These are phyloP conservation scores for Spergularia azorica DNA, from an alignment of 179 eudicot genomes.

Conservation along the genomic window DNA sequence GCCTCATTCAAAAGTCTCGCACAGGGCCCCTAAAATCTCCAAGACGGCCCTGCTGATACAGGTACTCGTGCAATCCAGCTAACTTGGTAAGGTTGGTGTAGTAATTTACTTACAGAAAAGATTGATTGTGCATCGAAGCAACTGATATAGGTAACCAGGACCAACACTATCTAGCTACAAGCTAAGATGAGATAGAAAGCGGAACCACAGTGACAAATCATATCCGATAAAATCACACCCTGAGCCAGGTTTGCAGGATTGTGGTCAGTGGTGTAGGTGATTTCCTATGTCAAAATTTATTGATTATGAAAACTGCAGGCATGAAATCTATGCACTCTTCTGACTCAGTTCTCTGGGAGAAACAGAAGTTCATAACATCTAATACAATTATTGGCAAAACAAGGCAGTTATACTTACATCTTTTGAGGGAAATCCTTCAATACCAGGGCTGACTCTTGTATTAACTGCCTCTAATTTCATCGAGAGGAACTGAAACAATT, in stretches of 20 bases:
- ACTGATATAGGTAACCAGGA: too few species aligned
- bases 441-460: conserved; percentile 54
- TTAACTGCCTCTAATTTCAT: conserved; percentile 98
- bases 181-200: not conserved
- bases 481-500: conserved; percentile 73
- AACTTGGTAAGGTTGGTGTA: too few species aligned
- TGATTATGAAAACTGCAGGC: not conserved
- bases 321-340: not conserved
- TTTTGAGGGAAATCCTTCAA: conserved; percentile 79
- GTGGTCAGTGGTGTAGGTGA: not conserved
- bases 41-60: too few species aligned
- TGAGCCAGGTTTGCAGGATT: not conserved
- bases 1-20: too few species aligned
- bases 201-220: not conserved
- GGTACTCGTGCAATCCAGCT: too few species aligned
- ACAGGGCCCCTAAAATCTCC: too few species aligned
- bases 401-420: conserved; percentile 58
- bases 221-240: not conserved
- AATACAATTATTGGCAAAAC: not conserved
- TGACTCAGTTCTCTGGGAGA: not conserved
- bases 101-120: too few species aligned
- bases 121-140: too few species aligned
- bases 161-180: too few species aligned
- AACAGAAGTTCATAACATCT: not conserved
- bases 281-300: not conserved